phyloP scores from a whole-genome alignment of 305 asterid species.

The Andrographis paniculata region DNA sequence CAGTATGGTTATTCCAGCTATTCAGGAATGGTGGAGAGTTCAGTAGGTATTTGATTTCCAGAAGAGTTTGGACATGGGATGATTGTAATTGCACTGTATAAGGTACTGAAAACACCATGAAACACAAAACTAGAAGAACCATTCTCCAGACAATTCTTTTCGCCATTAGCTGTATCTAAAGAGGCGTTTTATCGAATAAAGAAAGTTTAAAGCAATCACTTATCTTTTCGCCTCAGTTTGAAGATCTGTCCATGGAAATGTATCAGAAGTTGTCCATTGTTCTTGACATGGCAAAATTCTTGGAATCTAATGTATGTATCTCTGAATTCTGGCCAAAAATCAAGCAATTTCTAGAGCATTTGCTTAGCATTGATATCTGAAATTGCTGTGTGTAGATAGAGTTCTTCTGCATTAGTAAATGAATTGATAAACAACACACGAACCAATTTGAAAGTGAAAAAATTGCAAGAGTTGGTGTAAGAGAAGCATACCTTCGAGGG shows the following conservation, averaged over 20 bases:
- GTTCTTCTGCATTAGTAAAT: no score
- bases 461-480: constrained; percentile 5
- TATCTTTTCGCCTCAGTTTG: not conserved
- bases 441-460: no score
- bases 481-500: constrained; percentile 24
- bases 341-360: no score
- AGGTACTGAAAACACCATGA: constrained; percentile 27
- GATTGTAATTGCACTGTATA: constrained; percentile 38
- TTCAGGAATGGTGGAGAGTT: constrained; percentile 39
- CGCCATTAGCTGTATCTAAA: constrained; percentile 31
- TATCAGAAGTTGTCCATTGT: no score
- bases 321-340: constrained; percentile 6
- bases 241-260: no score
- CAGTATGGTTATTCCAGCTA: constrained; percentile 38
- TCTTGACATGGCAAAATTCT: no score
- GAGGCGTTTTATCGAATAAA: constrained; percentile 7
- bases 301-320: not conserved
- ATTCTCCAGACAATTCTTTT: constrained; percentile 12
- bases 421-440: no score
- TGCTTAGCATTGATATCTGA: constrained; percentile 3
- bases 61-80: constrained; percentile 43
- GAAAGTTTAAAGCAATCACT: constrained; percentile 6
- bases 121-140: constrained; percentile 23
- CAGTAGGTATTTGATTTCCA: constrained; percentile 42
- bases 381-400: no score